These are phyloP conservation scores for Pseudogymnoascus sp. DNA, from an alignment of 2,329 filamentous ascomycete species.

Conservation along the genomic window DNA sequence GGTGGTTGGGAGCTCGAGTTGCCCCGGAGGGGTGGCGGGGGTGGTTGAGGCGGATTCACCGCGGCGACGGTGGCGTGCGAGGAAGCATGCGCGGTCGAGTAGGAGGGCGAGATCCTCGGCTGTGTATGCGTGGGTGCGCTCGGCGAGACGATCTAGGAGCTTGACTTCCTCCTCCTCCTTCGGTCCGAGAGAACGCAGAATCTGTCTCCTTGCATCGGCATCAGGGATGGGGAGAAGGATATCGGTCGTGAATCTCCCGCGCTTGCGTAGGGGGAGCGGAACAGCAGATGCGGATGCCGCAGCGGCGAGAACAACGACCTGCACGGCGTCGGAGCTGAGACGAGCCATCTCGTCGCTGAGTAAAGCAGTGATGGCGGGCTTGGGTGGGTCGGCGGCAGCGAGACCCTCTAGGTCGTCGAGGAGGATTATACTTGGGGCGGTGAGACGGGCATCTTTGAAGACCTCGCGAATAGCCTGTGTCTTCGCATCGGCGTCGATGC, in stretches of 20 bases:
- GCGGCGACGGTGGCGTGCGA: conserved; percentile 25
- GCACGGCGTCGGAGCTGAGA: conserved; percentile 37
- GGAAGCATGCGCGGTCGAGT: conserved; percentile 43
- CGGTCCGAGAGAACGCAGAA: conserved; percentile 50
- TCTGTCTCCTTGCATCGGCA: conserved; percentile 60
- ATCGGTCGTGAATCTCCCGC: conserved; percentile 57
- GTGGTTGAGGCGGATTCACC: background rate
- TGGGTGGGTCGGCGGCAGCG: conserved; percentile 51
- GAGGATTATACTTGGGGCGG: conserved; percentile 69
- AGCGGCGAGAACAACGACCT: conserved; percentile 67
- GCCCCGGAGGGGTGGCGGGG: background rate
- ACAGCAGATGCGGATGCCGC: conserved; percentile 68
- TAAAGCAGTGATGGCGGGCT: conserved; percentile 42
- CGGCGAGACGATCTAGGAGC: conserved; percentile 54
- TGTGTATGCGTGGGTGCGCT: conserved; percentile 81
- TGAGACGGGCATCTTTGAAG: conserved; percentile 61
- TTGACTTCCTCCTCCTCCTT: conserved; percentile 35
- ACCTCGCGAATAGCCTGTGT: conserved; percentile 53
- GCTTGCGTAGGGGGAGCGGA: conserved; percentile 58
- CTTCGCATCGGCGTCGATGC: conserved; percentile 50
- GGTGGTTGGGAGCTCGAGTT: conserved; percentile 18
- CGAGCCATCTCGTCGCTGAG: conserved; percentile 50
- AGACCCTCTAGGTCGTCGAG: conserved; percentile 72
- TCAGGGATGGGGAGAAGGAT: conserved; percentile 75
- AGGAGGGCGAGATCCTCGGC: conserved; percentile 68